Conservation (phyloP, 371 early-diverging fungal genomes). For the Capillidium heterosporum region DNA sequence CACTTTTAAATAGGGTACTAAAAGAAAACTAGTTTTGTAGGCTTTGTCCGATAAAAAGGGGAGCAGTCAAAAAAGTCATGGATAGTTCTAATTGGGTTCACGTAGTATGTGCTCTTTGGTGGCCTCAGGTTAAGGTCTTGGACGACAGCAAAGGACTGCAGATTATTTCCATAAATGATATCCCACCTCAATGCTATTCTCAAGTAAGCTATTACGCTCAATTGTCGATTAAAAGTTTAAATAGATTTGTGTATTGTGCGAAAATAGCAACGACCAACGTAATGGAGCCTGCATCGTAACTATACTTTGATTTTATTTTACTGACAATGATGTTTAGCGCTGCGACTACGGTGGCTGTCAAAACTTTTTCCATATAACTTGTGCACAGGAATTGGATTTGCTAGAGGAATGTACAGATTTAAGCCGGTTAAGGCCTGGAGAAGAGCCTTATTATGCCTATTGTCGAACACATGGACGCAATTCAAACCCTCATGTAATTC, state of each 20-base stretch:
- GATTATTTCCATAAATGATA: neutral
- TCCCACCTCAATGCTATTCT: neutral
- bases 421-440: neutral
- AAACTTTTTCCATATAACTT: constrained; percentile 6
- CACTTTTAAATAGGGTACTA: neutral
- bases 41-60: constrained; percentile 6
- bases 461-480: constrained; percentile 4
- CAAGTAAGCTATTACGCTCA: neutral
- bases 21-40: neutral
- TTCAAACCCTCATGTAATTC: neutral
- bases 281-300: constrained; percentile 6
- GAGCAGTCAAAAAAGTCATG: constrained; percentile 2
- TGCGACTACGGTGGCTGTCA: constrained; percentile 2
- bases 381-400: constrained; percentile 7
- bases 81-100: constrained; percentile 5
- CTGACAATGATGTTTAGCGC: neutral
- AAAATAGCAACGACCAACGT: neutral
- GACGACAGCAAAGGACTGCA: constrained; percentile 1
- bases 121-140: constrained; percentile 5
- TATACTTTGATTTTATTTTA: neutral
- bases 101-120: constrained; percentile 9
- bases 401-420: constrained; percentile 5
- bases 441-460: constrained; percentile 6
- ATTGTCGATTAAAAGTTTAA: neutral
- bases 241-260: neutral